Conservation (phyloP, 257 asterid genomes). For the Primulina eburnea region DNA sequence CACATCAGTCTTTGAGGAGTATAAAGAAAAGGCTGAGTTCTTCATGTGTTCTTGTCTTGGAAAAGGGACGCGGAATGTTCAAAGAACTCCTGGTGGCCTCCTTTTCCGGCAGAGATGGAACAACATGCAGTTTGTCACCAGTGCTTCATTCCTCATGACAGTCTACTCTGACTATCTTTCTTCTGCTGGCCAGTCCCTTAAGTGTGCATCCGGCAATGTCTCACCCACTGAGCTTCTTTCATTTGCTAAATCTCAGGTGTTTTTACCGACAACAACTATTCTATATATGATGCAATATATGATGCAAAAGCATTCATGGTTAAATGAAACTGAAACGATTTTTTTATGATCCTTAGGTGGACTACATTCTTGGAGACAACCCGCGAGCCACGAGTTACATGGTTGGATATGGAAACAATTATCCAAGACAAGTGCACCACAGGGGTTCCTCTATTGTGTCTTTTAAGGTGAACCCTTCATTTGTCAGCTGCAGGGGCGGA, state of each 20-base stretch:
- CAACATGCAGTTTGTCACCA: slow-evolving; percentile 94
- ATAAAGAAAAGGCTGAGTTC: slow-evolving; percentile 80
- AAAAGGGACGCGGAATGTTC: slow-evolving; percentile 71
- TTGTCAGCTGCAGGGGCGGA: slow-evolving; percentile 91
- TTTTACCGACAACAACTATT: not conserved
- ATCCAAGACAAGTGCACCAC: slow-evolving; percentile 90
- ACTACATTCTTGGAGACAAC: slow-evolving; percentile 93
- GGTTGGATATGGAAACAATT: slow-evolving; percentile 95
- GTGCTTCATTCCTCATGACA: slow-evolving; percentile 80
- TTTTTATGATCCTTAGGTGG: slow-evolving; percentile 48
- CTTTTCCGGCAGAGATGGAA: slow-evolving; percentile 92
- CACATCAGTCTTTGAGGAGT: slow-evolving; percentile 47
- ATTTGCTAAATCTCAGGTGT: slow-evolving; percentile 88
- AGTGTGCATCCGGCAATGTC: slow-evolving; percentile 55
- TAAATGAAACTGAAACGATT: not conserved
- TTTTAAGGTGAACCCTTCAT: slow-evolving; percentile 55
- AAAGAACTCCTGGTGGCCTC: slow-evolving; percentile 88
- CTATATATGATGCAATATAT: not conserved
- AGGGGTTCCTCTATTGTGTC: slow-evolving; percentile 93
- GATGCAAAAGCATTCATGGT: not conserved
- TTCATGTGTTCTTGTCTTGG: slow-evolving; percentile 95
- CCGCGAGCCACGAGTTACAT: slow-evolving; percentile 98
- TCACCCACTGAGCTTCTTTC: slow-evolving; percentile 70
- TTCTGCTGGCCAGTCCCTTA: slow-evolving; percentile 71
- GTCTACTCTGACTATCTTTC: slow-evolving; percentile 85